A percentile compares a stretch with the other conserved stretches of the same genome.
Conservation (phyloP, 1,284 basidiomycete species). For the Tremellales sp. region DNA sequence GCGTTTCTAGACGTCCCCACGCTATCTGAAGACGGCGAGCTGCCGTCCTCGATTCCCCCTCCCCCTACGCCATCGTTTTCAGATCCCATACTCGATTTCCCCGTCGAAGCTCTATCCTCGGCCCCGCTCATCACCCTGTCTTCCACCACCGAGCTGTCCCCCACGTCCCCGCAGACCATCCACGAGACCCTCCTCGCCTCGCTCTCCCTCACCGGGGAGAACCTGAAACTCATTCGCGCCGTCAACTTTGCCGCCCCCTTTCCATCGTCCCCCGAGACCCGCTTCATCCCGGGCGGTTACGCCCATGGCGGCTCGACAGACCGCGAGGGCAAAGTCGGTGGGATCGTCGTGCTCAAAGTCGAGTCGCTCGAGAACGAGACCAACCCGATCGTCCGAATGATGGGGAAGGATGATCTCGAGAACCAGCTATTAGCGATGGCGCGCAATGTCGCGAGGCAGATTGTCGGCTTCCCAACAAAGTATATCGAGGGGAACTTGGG, state of each 20-base stretch:
- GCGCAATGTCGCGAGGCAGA: constrained; percentile 75
- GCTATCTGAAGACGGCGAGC: constrained; percentile 26
- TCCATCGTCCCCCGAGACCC: constrained; percentile 50
- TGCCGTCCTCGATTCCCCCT: constrained; percentile 48
- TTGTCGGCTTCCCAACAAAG: constrained; percentile 77
- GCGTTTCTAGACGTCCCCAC: constrained; percentile 66
- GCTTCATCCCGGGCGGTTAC: constrained; percentile 70
- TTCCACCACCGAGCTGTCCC: constrained; percentile 31
- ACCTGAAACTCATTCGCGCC: constrained; percentile 74
- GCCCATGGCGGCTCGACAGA: constrained; percentile 62
- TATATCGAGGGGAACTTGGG: constrained; percentile 49
- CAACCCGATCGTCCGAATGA: constrained; percentile 33
- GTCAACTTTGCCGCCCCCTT: constrained; percentile 64
- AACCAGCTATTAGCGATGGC: constrained; percentile 63
- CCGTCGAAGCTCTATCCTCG: constrained; percentile 58
- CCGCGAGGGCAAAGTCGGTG: constrained; percentile 65
- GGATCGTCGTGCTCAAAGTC: constrained; percentile 63
- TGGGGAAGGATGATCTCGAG: constrained; percentile 48
- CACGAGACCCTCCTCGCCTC: constrained; percentile 69
- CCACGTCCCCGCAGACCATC: constrained; percentile 55
- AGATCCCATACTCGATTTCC: constrained; percentile 42
- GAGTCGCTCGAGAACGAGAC: constrained; percentile 45
- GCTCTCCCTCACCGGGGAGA: constrained; percentile 84
- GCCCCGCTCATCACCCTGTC: constrained; percentile 63
- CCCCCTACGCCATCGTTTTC: constrained; percentile 27